Percentiles rank a stretch among this genome's conserved stretches.
phyloP scores from a whole-genome alignment of 2,329 filamentous ascomycete species.

The Xylaria sp. region DNA sequence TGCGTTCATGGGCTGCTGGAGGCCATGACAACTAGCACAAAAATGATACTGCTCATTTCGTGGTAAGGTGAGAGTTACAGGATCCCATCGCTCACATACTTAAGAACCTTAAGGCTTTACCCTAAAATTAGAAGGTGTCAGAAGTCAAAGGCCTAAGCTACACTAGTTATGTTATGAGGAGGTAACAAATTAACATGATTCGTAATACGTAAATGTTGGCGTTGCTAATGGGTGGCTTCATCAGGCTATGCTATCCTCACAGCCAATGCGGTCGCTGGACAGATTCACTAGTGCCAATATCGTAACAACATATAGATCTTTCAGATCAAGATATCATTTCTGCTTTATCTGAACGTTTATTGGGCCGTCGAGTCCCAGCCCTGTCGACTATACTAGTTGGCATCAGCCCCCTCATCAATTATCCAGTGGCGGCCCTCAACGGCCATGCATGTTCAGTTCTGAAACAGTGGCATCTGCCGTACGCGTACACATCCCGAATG shows the following conservation, averaged over 20 bases:
- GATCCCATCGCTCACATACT: not conserved
- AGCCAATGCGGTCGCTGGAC: not conserved
- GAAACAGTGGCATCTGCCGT: slow-evolving; percentile 42
- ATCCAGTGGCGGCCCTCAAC: slow-evolving; percentile 32
- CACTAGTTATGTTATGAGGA: not conserved
- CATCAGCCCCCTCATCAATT: slow-evolving; percentile 15
- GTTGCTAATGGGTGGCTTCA: not conserved
- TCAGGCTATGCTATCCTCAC: not conserved
- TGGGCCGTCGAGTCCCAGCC: slow-evolving; percentile 3
- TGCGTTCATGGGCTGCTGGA: not conserved
- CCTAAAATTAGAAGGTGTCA: slow-evolving; percentile 1
- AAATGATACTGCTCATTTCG: not conserved
- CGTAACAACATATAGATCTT: not conserved
- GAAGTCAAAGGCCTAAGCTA: not conserved
- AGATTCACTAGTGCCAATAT: not conserved
- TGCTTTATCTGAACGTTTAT: slow-evolving; percentile 3
- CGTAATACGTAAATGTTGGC: not conserved
- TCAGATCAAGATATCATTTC: not conserved
- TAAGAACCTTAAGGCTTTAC: not conserved
- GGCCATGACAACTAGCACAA: not conserved
- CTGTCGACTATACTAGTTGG: slow-evolving; percentile 18
- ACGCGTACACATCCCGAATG: slow-evolving; percentile 36
- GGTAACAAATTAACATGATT: not conserved
- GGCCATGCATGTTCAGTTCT: slow-evolving; percentile 32
- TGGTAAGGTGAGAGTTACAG: not conserved